Conservation (phyloP, 139 green algal genomes). For the Chlamydomonas sp. region DNA sequence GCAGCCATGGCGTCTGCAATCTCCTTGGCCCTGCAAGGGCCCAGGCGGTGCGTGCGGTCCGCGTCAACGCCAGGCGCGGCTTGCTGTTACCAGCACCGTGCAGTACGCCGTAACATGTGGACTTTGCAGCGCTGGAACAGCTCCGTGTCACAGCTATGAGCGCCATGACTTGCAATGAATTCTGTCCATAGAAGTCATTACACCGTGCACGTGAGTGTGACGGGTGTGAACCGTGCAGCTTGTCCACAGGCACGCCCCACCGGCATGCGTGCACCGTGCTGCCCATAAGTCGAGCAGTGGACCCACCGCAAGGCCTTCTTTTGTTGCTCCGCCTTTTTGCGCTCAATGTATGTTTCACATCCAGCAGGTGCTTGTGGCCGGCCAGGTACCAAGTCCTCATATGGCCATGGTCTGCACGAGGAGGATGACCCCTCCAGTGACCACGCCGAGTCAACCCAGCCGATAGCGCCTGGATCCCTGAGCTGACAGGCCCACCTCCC, state of each 20-base stretch:
- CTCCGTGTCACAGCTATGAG: too few relatives aligned
- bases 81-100: too few relatives aligned
- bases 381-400: conserved; percentile 10
- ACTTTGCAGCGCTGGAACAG: too few relatives aligned
- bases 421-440: too few relatives aligned
- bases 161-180: too few relatives aligned
- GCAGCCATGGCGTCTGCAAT: background rate
- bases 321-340: background rate
- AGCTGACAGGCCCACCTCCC: background rate
- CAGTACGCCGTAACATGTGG: too few relatives aligned
- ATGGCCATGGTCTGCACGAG: background rate
- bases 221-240: too few relatives aligned
- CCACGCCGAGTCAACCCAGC: too few relatives aligned
- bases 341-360: background rate
- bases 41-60: background rate
- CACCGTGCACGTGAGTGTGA: too few relatives aligned
- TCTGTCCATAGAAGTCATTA: too few relatives aligned
- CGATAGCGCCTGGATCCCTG: too few relatives aligned
- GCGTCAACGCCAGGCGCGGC: background rate
- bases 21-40: background rate
- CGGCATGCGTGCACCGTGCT: background rate
- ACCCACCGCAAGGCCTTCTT: conserved; percentile 7
- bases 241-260: background rate
- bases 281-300: too few relatives aligned
- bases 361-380: background rate